Conservation (phyloP, 176 grass and related monocot species). For the Oryza brachyantha region DNA sequence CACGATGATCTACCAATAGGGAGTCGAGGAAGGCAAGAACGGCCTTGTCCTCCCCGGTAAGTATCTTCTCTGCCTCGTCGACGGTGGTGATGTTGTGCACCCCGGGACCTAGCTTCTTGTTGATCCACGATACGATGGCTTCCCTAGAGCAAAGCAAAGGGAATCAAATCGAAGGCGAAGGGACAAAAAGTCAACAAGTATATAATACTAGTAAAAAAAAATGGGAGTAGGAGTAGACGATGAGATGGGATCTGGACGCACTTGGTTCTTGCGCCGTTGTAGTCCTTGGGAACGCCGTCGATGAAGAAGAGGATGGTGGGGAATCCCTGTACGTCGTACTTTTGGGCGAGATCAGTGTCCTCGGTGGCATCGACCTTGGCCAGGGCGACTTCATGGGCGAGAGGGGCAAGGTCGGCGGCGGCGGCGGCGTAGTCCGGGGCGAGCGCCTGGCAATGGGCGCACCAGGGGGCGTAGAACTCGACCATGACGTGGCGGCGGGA, state of each 20-base stretch:
- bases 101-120: constrained; percentile 87
- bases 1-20: constrained; percentile 44
- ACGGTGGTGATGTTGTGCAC: constrained; percentile 64
- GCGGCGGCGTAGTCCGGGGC: constrained; percentile 79
- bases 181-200: not conserved
- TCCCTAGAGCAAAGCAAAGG: constrained; percentile 39
- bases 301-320: constrained; percentile 85
- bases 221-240: no score
- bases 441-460: constrained; percentile 79
- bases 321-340: constrained; percentile 82
- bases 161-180: not conserved
- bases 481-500: constrained; percentile 68
- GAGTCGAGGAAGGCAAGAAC: constrained; percentile 63
- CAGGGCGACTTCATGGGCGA: constrained; percentile 46
- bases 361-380: constrained; percentile 94
- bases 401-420: constrained; percentile 44
- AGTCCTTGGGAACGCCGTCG: constrained; percentile 76
- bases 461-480: constrained; percentile 99
- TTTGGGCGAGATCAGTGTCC: constrained; percentile 70
- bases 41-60: constrained; percentile 62
- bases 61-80: constrained; percentile 65
- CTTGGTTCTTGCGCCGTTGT: constrained; percentile 62
- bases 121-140: constrained; percentile 79
- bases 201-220: not conserved
- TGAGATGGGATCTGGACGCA: not conserved